These are phyloP conservation scores for Penicillium capsulatum DNA, from an alignment of 2,329 filamentous ascomycete species.

Conservation along the genomic window DNA sequence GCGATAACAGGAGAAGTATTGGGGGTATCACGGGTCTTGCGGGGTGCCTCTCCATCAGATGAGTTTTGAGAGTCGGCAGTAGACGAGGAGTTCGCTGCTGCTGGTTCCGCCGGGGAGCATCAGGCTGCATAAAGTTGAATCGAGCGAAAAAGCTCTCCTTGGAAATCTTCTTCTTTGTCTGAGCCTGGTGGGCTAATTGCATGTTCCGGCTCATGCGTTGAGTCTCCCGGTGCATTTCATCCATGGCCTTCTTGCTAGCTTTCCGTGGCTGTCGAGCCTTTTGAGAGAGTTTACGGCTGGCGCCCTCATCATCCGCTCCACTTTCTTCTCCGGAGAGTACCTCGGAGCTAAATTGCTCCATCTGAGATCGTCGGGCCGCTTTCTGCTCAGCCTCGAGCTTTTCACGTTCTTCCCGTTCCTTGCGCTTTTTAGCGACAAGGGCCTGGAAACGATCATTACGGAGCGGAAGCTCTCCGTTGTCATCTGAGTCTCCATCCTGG, in stretches of 20 bases:
- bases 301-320: constrained; percentile 59
- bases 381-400: constrained; percentile 47
- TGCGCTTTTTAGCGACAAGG: constrained; percentile 67
- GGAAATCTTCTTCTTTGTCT: constrained; percentile 85
- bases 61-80: constrained; percentile 50
- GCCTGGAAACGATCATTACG: constrained; percentile 63
- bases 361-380: constrained; percentile 31
- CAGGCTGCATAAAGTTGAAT: constrained; percentile 67
- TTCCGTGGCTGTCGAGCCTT: constrained; percentile 66
- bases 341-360: constrained; percentile 35
- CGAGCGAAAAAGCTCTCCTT: constrained; percentile 76
- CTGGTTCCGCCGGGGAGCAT: constrained; percentile 2
- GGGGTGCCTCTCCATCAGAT: constrained; percentile 40
- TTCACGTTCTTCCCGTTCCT: constrained; percentile 66
- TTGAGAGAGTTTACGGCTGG: constrained; percentile 65
- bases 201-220: constrained; percentile 85
- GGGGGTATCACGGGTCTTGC: constrained; percentile 56
- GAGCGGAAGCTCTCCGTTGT: constrained; percentile 24
- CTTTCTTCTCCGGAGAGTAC: constrained; percentile 51
- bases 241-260: constrained; percentile 88
- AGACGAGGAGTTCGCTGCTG: constrained; percentile 34
- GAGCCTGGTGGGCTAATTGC: constrained; percentile 84
- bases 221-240: constrained; percentile 93
- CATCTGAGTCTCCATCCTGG: constrained; percentile 17
- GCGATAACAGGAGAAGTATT: constrained; percentile 61